These are phyloP conservation scores for Zygosaccharomyces lentus DNA, from an alignment of 805 yeast species.

Conservation along the genomic window DNA sequence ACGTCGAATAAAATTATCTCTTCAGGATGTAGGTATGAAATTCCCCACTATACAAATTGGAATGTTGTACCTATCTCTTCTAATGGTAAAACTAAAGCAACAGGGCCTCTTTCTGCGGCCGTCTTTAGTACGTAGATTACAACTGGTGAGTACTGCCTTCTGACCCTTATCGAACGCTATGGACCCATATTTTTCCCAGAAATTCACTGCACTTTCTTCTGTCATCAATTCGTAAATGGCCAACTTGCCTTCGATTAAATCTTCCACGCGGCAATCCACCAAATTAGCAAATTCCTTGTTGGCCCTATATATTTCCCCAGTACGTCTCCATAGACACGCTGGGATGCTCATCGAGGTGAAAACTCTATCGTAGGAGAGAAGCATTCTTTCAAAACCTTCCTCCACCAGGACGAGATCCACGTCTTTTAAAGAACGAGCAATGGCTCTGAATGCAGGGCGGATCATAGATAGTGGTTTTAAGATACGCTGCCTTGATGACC, in stretches of 20 bases:
- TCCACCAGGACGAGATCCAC: constrained; percentile 89
- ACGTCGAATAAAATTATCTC: background rate
- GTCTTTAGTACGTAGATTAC: constrained; percentile 78
- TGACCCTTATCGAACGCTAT: constrained; percentile 95
- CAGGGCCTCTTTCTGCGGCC: constrained; percentile 78
- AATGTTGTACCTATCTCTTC: constrained; percentile 88
- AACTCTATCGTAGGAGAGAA: constrained; percentile 88
- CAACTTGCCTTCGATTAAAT: constrained; percentile 82
- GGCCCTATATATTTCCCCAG: constrained; percentile 93
- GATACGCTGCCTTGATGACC: constrained; percentile 76
- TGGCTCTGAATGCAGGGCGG: constrained; percentile 89
- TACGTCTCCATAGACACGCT: constrained; percentile 94
- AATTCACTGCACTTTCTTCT: constrained; percentile 92
- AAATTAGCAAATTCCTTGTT: constrained; percentile 93
- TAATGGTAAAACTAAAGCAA: constrained; percentile 89
- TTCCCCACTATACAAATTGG: constrained; percentile 96
- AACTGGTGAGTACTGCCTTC: constrained; percentile 89
- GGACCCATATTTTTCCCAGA: constrained; percentile 96
- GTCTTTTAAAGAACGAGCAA: constrained; percentile 84
- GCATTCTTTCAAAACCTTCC: constrained; percentile 90
- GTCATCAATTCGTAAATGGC: constrained; percentile 93
- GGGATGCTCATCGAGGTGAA: constrained; percentile 98
- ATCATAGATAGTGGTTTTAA: constrained; percentile 79
- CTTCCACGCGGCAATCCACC: constrained; percentile 86
- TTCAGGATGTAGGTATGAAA: constrained; percentile 65